Conservation (phyloP, 1,139 yeast species). For the Wickerhamiella pararugosa region DNA sequence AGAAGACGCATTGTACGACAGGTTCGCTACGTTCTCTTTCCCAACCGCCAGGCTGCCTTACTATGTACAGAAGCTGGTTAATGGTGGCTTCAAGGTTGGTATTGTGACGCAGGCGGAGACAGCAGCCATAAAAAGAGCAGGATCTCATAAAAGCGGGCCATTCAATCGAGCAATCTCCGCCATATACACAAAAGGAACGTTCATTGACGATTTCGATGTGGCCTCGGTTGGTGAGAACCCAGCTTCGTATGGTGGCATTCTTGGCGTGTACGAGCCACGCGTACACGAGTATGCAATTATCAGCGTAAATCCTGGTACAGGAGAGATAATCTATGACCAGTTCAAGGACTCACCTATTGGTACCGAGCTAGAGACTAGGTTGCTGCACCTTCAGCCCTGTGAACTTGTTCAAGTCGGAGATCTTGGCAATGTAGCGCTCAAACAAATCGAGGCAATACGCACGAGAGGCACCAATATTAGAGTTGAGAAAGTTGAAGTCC, state of each 20-base stretch:
- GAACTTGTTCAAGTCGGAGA: slow-evolving; percentile 43
- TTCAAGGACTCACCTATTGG: slow-evolving; percentile 43
- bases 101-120: slow-evolving; percentile 78
- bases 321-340: slow-evolving; percentile 57
- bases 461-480: slow-evolving; percentile 11
- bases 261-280: slow-evolving; percentile 15
- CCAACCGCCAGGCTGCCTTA: slow-evolving; percentile 57
- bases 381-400: slow-evolving; percentile 58
- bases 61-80: slow-evolving; percentile 32
- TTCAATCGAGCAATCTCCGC: slow-evolving; percentile 57
- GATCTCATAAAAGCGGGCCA: slow-evolving; percentile 33
- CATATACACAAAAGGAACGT: slow-evolving; percentile 75
- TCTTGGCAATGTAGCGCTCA: slow-evolving; percentile 24
- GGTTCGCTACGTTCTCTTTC: slow-evolving; percentile 71
- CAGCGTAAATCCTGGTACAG: slow-evolving; percentile 65
- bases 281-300: slow-evolving; percentile 31
- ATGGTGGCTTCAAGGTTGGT: slow-evolving; percentile 46
- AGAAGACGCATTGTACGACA: slow-evolving; percentile 30
- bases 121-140: slow-evolving; percentile 49
- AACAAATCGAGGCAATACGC: slow-evolving; percentile 17
- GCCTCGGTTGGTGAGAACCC: not conserved
- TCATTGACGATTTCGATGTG: slow-evolving; percentile 37
- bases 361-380: slow-evolving; percentile 54
- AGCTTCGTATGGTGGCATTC: slow-evolving; percentile 17
- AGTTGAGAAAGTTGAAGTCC: slow-evolving; percentile 9